Conservation (phyloP, 108 stramenopile genomes). For the Fragilaria crotonensis region DNA sequence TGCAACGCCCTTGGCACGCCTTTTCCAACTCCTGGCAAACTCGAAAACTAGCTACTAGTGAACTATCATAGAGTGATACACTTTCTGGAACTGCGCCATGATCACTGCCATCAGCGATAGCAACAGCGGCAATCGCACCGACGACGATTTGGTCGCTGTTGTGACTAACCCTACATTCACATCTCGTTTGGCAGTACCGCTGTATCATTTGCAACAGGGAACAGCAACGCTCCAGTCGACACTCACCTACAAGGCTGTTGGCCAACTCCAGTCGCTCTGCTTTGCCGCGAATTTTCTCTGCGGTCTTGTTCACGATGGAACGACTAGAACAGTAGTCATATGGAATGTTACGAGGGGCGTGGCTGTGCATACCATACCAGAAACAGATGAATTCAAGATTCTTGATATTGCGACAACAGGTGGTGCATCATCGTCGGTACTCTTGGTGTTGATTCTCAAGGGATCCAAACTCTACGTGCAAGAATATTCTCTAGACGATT, state of each 20-base stretch:
- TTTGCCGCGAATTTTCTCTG: background rate
- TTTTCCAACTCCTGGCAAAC: too few relatives aligned
- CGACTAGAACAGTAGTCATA: conserved; percentile 1
- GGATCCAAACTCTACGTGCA: conserved; percentile 24
- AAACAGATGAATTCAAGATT: conserved; percentile 10
- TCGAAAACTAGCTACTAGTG: too few relatives aligned
- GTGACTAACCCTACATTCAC: background rate
- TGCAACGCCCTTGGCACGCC: too few relatives aligned
- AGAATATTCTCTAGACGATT: conserved; percentile 19
- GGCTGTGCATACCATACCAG: conserved; percentile 18
- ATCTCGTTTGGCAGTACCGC: conserved; percentile 4
- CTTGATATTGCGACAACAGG: conserved; percentile 1
- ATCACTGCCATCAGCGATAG: too few relatives aligned
- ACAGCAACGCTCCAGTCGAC: conserved; percentile 5
- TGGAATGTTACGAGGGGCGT: conserved; percentile 32
- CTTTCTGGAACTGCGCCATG: too few relatives aligned
- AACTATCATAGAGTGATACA: too few relatives aligned
- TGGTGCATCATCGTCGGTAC: conserved; percentile 1
- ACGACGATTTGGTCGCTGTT: background rate
- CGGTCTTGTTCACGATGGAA: background rate
- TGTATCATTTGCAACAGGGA: conserved; percentile 1
- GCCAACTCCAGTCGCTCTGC: background rate
- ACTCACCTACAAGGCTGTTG: background rate
- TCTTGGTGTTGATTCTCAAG: conserved; percentile 8
- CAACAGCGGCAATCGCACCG: too few relatives aligned